Evolutionary conservation across 2,329 filamentous ascomycete genomes (phyloP), one percentile per base, ranked within the genome.

Genomic region (Thelonectria rubi): DNA sequence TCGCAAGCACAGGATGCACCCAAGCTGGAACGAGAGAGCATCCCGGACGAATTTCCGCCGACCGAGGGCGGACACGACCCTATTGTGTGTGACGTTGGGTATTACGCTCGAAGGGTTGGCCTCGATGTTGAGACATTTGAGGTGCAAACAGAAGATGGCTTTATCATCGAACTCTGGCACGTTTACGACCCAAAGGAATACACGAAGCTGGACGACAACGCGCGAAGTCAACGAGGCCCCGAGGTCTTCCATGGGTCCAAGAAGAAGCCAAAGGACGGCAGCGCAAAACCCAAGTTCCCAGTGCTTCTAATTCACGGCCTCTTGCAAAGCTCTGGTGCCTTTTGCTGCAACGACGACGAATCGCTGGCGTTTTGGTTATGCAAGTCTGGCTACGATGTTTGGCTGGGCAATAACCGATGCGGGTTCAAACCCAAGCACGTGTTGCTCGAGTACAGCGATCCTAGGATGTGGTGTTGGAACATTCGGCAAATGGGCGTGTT

Each of bases 401-500:
- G 94, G 94, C 83, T 97, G 15, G 94, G 94, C 5, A 97, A 97
- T 78, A 97, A 97, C 73, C 86, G 94, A 18, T 97, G 93, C 73
- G 94, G 94, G 1, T 93, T 95, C 76, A 81, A 85, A 0, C 94
- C 94, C 0, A 86, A 88, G 65, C 94, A 98, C 73, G 85, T 83
- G 2, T 78, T 89, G 20, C 84, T 97, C 40, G 78, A 86, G 2
- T 88, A 91, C 66, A 80, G 80, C 3, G 94, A 98, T 72, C 94
- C 94, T 1, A 86, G 93, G 30, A 96, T 97, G 92, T 97, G 94
- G 94, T 88, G 89, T 42, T 98, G 94, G 94, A 97, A 97, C 67
- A 96, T 97, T 57, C 87, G 92, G 0, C 92, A 97, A 72, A 96
- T 97, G 91, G 94, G 93, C 3, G 89, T 94, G 1, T 87, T 96